These are phyloP conservation scores for Thelonectria rubi DNA, from an alignment of 2,329 filamentous ascomycete genomes.

Conservation along the genomic window DNA sequence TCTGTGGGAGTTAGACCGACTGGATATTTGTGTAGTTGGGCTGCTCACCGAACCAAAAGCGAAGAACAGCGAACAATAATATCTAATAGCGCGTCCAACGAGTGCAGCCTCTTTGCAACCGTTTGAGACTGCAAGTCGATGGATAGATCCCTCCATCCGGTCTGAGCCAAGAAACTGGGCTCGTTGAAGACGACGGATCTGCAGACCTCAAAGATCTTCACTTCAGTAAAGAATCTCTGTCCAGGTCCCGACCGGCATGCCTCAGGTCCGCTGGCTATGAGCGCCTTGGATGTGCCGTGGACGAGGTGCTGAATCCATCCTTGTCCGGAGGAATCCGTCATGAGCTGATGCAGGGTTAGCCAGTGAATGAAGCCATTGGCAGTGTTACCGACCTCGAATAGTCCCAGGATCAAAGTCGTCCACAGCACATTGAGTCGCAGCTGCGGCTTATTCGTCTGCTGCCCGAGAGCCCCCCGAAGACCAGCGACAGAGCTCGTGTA, in stretches of 20 bases:
- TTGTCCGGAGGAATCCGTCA: conserved; percentile 44
- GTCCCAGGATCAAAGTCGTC: conserved; percentile 46
- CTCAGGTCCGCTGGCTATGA: conserved; percentile 43
- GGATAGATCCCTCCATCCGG: conserved; percentile 37
- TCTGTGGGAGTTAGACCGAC: conserved; percentile 7
- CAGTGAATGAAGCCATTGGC: too few species aligned
- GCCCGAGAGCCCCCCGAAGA: conserved; percentile 32
- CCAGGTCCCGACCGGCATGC: conserved; percentile 36
- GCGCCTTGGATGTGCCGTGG: conserved; percentile 45
- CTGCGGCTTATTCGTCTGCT: neutral
- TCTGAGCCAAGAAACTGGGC: conserved; percentile 37
- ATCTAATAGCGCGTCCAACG: conserved; percentile 42
- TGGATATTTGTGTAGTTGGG: neutral
- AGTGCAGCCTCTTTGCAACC: accelerated
- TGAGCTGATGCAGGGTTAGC: conserved; percentile 36
- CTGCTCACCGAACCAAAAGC: conserved; percentile 45
- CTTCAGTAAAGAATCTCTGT: conserved; percentile 43
- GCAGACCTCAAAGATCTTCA: conserved; percentile 46
- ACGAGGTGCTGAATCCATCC: conserved; percentile 49
- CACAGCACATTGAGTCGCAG: conserved; percentile 40
- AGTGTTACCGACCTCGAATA: conserved; percentile 45
- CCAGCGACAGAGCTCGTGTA: conserved; percentile 42
- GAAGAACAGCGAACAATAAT: conserved; percentile 45
- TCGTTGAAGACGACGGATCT: conserved; percentile 46
- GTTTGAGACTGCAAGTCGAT: neutral